These are phyloP conservation scores for Stenocarpella maydis DNA, from an alignment of 2,329 filamentous ascomycete genomes.

Conservation along the genomic window DNA sequence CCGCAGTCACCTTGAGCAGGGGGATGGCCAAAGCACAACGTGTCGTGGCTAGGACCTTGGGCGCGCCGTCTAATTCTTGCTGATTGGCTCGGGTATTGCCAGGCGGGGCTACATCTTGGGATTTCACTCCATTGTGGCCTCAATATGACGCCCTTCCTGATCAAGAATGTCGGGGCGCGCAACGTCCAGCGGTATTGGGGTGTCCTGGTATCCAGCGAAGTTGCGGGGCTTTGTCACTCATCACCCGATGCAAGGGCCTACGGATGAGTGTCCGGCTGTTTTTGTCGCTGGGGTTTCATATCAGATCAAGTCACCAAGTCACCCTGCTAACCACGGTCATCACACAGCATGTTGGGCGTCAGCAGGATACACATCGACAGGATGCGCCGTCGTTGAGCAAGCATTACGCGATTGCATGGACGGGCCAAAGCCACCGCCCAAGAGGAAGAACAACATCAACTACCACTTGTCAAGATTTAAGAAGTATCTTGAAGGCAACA, in stretches of 20 bases:
- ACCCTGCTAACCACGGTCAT: constrained; percentile 20
- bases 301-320: no score
- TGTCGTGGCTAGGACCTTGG: background rate
- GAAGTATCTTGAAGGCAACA: constrained; percentile 69
- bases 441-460: constrained; percentile 81
- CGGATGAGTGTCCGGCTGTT: background rate
- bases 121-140: rapidly evolving
- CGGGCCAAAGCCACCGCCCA: constrained; percentile 62
- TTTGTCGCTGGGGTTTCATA: background rate
- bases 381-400: constrained; percentile 67
- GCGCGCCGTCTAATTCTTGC: background rate
- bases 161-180: background rate
- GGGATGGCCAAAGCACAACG: background rate
- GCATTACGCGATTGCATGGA: constrained; percentile 81
- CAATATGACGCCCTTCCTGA: no score
- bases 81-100: background rate
- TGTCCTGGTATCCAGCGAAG: background rate
- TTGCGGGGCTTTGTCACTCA: background rate
- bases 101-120: background rate
- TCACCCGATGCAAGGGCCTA: background rate
- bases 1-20: background rate
- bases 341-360: constrained; percentile 82
- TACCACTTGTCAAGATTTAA: constrained; percentile 85
- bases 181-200: background rate
- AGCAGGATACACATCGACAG: constrained; percentile 70